Conservation (phyloP, 75 land plant genomes). For the Pinus tabuliformis region DNA sequence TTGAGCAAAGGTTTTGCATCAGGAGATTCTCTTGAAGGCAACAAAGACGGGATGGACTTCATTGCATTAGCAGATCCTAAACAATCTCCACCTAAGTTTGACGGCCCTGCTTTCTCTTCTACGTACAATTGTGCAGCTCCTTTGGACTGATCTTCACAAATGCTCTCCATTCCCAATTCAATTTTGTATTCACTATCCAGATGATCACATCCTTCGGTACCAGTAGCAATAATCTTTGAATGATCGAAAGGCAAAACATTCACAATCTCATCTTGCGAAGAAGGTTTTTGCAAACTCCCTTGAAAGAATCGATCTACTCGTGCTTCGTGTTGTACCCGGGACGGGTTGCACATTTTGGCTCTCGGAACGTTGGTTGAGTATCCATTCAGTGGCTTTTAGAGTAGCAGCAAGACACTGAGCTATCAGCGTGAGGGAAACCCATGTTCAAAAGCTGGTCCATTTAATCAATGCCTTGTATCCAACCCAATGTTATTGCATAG, state of each 20-base stretch:
- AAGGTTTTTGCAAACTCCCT: background rate
- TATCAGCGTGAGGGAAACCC: slow-evolving; percentile 74
- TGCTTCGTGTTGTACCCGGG: slow-evolving; percentile 10
- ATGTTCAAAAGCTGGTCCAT: slow-evolving; percentile 72
- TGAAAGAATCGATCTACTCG: slow-evolving; percentile 19
- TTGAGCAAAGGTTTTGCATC: no score
- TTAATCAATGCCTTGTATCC: background rate
- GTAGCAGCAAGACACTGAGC: slow-evolving; percentile 70
- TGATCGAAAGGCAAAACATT: slow-evolving; percentile 7
- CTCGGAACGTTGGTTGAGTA: slow-evolving; percentile 42
- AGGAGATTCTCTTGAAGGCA: no score
- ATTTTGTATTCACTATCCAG: no score
- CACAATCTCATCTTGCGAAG: background rate
- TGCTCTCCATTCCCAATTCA: no score
- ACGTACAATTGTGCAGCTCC: no score
- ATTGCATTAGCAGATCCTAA: no score
- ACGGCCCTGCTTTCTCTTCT: no score
- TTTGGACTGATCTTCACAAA: no score
- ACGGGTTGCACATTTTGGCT: slow-evolving; percentile 7
- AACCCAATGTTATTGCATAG: background rate
- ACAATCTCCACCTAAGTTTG: no score
- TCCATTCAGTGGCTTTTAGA: slow-evolving; percentile 78
- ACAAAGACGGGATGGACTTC: no score
- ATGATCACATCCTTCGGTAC: no score
- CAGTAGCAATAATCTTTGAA: background rate